Conservation (phyloP, 257 asterid species). For the Salvia rosmarinus region DNA sequence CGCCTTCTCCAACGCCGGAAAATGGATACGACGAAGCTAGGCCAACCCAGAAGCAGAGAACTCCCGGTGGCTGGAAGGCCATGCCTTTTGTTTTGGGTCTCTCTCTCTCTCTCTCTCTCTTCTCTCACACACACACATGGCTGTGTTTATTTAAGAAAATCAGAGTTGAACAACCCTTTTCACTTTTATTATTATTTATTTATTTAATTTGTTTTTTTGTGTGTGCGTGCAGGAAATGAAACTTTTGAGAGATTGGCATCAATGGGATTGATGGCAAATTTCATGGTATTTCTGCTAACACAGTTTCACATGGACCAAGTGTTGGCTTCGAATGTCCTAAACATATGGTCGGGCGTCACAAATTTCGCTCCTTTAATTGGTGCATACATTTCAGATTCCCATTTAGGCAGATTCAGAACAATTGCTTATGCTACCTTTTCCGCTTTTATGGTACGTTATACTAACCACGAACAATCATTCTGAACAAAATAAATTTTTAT, state of each 20-base stretch:
- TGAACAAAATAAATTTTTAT: too few relatives aligned
- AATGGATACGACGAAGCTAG: conserved; percentile 40
- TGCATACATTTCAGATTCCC: conserved; percentile 68
- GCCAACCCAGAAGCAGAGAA: conserved; percentile 21
- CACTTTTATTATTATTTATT: too few relatives aligned
- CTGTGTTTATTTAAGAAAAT: too few relatives aligned
- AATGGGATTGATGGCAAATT: conserved; percentile 64
- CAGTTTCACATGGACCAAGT: conserved; percentile 80
- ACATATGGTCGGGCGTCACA: conserved; percentile 58
- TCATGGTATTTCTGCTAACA: conserved; percentile 67
- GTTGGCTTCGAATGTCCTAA: conserved; percentile 64
- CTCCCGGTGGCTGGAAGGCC: conserved; percentile 80
- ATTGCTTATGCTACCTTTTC: conserved; percentile 61
- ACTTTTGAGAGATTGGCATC: conserved; percentile 79
- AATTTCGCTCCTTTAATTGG: conserved; percentile 71
- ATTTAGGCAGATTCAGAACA: conserved; percentile 66
- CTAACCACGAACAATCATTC: background rate
- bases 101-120: conserved; percentile 30
- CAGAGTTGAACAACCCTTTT: too few relatives aligned
- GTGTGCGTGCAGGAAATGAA: conserved; percentile 65
- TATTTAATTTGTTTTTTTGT: too few relatives aligned
- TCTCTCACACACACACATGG: too few relatives aligned
- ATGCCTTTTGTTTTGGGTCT: conserved; percentile 74
- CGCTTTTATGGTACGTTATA: conserved; percentile 56
- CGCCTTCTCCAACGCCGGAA: conserved; percentile 42